phyloP scores from a whole-genome alignment of 768 basidiomycete genomes.

The Lentinula raphanica region DNA sequence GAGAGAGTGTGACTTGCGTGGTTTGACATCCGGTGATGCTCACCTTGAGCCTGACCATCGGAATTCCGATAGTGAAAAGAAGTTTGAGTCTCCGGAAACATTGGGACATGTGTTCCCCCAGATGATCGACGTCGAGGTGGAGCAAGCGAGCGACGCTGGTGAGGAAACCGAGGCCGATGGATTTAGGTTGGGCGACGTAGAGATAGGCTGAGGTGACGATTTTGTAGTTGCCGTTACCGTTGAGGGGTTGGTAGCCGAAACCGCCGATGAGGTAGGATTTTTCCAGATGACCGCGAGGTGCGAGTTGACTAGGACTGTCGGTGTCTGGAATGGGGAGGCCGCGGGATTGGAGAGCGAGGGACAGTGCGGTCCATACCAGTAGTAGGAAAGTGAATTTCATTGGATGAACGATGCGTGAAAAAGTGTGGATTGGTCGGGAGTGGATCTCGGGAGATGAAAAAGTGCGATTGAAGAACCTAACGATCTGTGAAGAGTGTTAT shows the following conservation, averaged over 20 bases:
- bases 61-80: constrained; percentile 27
- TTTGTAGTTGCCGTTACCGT: neutral
- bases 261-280: no score
- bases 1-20: constrained; percentile 15
- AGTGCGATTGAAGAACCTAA: neutral
- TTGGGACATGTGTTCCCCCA: constrained; percentile 23
- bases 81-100: constrained; percentile 28
- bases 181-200: neutral
- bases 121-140: constrained; percentile 8
- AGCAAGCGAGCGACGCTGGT: neutral
- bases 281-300: no score
- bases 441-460: neutral
- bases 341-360: neutral
- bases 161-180: neutral
- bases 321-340: neutral
- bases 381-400: neutral
- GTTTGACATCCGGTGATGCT: constrained; percentile 26
- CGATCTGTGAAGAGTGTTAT: neutral
- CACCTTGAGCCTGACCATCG: constrained; percentile 26
- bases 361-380: neutral
- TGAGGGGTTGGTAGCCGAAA: neutral
- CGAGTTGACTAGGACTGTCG: neutral
- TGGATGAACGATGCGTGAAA: neutral
- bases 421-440: no score
- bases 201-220: neutral